Evolutionary conservation across 257 asterid species (phyloP).

Genomic region (Verbascum thapsus): DNA sequence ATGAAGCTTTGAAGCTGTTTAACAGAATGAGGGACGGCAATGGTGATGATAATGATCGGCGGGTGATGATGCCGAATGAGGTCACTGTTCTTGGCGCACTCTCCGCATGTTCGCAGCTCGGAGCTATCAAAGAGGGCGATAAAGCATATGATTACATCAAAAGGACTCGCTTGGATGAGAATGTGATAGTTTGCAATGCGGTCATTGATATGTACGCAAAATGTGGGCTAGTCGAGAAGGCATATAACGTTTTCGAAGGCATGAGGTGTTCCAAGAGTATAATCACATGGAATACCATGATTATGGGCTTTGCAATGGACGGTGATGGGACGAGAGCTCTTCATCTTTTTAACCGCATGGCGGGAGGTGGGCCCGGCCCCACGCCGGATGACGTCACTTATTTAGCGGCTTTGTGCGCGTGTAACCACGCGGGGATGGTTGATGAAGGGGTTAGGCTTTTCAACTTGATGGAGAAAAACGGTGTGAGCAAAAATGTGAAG

Average conservation of each 20-base stretch:
- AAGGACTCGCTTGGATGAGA: conserved; percentile 41
- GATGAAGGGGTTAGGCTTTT: conserved; percentile 76
- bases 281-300: conserved; percentile 93
- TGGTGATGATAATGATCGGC: conserved; percentile 5
- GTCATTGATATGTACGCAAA: conserved; percentile 82
- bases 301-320: conserved; percentile 84
- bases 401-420: conserved; percentile 75
- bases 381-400: conserved; percentile 69
- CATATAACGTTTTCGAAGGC: conserved; percentile 47
- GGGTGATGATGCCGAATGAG: conserved; percentile 57
- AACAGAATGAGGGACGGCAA: conserved; percentile 47
- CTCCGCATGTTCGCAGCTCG: conserved; percentile 88
- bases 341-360: conserved; percentile 50
- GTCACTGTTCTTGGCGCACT: conserved; percentile 85
- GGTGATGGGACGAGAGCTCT: conserved; percentile 78
- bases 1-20: conserved; percentile 67
- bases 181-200: conserved; percentile 82
- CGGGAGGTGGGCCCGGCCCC: conserved; percentile 34
- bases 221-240: conserved; percentile 79
- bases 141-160: conserved; percentile 48
- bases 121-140: conserved; percentile 66
- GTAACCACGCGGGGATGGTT: conserved; percentile 95
- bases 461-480: conserved; percentile 52
- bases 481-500: conserved; percentile 62
- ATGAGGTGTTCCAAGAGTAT: conserved; percentile 54